These are phyloP conservation scores for Agrocybe praecox DNA, from an alignment of 768 basidiomycete species.

Conservation along the genomic window DNA sequence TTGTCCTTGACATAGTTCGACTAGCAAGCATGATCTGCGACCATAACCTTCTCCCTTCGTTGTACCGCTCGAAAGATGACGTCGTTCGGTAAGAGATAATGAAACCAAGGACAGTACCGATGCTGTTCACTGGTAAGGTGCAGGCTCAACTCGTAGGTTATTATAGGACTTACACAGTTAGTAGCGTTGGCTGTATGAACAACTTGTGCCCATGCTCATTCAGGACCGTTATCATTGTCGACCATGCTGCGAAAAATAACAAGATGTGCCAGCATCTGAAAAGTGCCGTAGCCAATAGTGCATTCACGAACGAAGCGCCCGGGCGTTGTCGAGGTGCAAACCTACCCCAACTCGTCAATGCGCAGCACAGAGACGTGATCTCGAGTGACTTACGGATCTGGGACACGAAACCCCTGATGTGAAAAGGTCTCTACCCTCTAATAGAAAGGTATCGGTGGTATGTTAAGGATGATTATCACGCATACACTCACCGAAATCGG, in stretches of 20 bases:
- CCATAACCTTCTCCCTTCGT: constrained; percentile 72
- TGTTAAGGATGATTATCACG: background rate
- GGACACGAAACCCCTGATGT: constrained; percentile 36
- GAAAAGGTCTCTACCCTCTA: constrained; percentile 30
- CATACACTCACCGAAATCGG: constrained; percentile 19
- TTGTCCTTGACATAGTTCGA: constrained; percentile 59
- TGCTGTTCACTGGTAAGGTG: constrained; percentile 15
- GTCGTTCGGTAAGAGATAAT: constrained; percentile 74
- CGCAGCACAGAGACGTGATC: background rate
- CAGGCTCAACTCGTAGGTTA: too few species aligned
- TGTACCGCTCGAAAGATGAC: constrained; percentile 76
- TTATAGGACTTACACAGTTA: constrained; percentile 59
- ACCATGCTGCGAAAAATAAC: constrained; percentile 65
- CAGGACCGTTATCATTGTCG: constrained; percentile 56
- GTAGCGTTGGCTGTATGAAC: constrained; percentile 51
- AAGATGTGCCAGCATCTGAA: constrained; percentile 72
- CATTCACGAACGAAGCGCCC: constrained; percentile 39
- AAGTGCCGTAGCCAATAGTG: constrained; percentile 44
- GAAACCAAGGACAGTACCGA: constrained; percentile 74
- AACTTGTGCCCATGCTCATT: constrained; percentile 46
- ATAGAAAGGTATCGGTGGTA: background rate
- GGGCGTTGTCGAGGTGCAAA: constrained; percentile 41
- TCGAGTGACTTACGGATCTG: constrained; percentile 38
- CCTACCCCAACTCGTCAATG: constrained; percentile 18
- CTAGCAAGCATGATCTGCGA: constrained; percentile 62